Evolutionary conservation across 495 filamentous ascomycete species (phyloP), one percentile per base, ranked within the genome.

Genomic region (Podospora comata): DNA sequence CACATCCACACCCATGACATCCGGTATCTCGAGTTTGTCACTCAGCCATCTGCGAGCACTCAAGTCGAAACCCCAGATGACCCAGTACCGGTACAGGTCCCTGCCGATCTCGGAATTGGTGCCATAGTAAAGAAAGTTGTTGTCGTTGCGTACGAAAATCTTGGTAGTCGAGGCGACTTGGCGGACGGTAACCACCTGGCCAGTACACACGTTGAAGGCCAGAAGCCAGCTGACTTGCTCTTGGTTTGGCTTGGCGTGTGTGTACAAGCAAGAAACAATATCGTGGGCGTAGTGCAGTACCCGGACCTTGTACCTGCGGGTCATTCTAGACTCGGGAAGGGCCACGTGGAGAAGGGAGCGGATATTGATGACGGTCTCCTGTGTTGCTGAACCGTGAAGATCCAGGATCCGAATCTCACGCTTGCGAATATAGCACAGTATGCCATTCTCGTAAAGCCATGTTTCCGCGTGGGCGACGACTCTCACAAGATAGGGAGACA

Each of bases 101-200:
- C 72, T 74, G 4, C 82, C 84, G 30, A 79, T 70, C 30, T 81
- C 82, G 0, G 83, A 85, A 71, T 88, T 84, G 2, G 85, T 88
- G 9, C 89, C 90, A 72, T 87, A 92, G 77, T 86, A 92, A 19
- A 94, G 81, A 73, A 86, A 89, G 2, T 80, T 74, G 16, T 79
- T 72, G 70, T 87, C 88, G 73, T 93, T 89, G 18, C 91, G 87
- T 3, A 92, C 90, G 71, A 92, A 89, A 16, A 91, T 75, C 71
- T 85, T 86, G 34, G 82, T 73, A 18, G 79, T 81, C 5, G 84
- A 83, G 1, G 78, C 77, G 7, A 91, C 72, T 4, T 64, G 76
- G 3, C 78, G 74, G 2, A 75, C 70, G 11, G 82, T 70, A 1
- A 88, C 74, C 26, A 86, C 64, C 9, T 77, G 68, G 15, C 76